phyloP scores from a whole-genome alignment of 306 rosid genomes.

The Malus domestica region ASM211411v1 NC_041796.1:11803001-11803500 shows the following conservation, averaged over 20 bases:
- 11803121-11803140: slow-evolving; percentile 9
- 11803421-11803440: slow-evolving; percentile 48
- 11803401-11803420: slow-evolving; percentile 48
- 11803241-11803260: slow-evolving; percentile 34
- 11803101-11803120: neutral
- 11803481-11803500: slow-evolving; percentile 47
- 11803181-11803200: slow-evolving; percentile 11
- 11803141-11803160: slow-evolving; percentile 6
- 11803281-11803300: slow-evolving; percentile 31
- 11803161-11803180: slow-evolving; percentile 5
- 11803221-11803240: slow-evolving; percentile 30
- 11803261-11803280: slow-evolving; percentile 24
- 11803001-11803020: neutral
- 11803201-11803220: slow-evolving; percentile 47
- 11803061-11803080: neutral
- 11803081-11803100: neutral
- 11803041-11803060: neutral
- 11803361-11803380: slow-evolving; percentile 44
- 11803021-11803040: neutral
- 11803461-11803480: slow-evolving; percentile 24
- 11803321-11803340: slow-evolving; percentile 21
- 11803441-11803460: slow-evolving; percentile 47
- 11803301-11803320: slow-evolving; percentile 32
- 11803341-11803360: slow-evolving; percentile 53
- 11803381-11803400: slow-evolving; percentile 25